Evolutionary conservation across 2,329 filamentous ascomycete species (phyloP).

Genomic region (Clarireedia hainanense): DNA sequence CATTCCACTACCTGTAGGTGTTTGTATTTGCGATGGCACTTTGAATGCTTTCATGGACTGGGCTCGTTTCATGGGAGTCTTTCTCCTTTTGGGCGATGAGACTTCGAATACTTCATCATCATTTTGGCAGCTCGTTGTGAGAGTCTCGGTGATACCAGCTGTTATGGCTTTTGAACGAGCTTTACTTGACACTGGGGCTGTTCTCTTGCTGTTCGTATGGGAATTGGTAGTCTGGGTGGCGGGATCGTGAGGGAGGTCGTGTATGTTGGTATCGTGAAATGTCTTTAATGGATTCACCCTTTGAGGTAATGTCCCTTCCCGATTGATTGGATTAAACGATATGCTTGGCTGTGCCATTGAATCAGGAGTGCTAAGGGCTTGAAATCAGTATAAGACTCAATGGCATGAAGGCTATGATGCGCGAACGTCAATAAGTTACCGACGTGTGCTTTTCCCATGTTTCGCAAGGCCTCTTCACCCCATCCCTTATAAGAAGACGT

Average conservation of each 20-base stretch:
- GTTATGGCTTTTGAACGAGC: conserved; percentile 12
- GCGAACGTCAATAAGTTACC: not conserved
- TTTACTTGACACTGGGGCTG: conserved; percentile 3
- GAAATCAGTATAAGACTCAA: not conserved
- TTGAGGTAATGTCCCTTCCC: conserved; percentile 3
- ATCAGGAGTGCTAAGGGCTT: not conserved
- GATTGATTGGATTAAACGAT: conserved; percentile 22
- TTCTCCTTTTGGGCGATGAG: not conserved
- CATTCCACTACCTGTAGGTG: not conserved
- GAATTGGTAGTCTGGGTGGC: not conserved
- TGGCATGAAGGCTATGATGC: not conserved
- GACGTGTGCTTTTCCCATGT: not conserved
- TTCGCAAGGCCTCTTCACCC: not conserved
- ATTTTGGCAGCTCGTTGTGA: not conserved
- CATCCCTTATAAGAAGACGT: not conserved
- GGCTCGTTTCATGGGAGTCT: not conserved
- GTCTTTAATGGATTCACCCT: conserved; percentile 14
- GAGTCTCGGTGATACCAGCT: conserved; percentile 4
- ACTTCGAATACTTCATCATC: not conserved
- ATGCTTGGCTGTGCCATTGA: not conserved
- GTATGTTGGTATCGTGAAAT: conserved; percentile 12
- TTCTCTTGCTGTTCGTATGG: conserved; percentile 10
- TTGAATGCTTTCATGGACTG: conserved; percentile 3
- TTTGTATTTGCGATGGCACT: not conserved
- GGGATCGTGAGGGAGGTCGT: conserved; percentile 12